Evolutionary conservation across 768 basidiomycete genomes (phyloP).

Genomic region (Leccinum rimulosum): DNA sequence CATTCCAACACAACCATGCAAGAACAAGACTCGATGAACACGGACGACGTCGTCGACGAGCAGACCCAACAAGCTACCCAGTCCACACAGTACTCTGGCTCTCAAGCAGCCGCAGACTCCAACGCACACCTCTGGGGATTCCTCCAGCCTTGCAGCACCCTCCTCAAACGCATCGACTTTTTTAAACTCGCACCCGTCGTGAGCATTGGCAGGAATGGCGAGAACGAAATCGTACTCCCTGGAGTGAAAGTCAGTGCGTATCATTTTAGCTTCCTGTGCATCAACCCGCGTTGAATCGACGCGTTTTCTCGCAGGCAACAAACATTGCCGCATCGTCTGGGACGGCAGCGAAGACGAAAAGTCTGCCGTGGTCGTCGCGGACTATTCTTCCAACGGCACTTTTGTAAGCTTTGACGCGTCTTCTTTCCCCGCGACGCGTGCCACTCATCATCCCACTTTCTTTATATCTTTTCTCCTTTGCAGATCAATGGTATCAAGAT

Average conservation of each 20-base stretch:
- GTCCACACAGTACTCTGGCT: conserved; percentile 36
- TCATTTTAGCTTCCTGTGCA: conserved; percentile 12
- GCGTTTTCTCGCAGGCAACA: conserved; percentile 36
- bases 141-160: conserved; percentile 59
- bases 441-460: conserved; percentile 7
- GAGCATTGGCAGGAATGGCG: conserved; percentile 52
- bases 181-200: conserved; percentile 50
- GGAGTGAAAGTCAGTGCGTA: conserved; percentile 73
- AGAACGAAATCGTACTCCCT: conserved; percentile 55
- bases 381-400: conserved; percentile 45
- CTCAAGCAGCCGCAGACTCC: conserved; percentile 21
- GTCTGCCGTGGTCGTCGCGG: conserved; percentile 34
- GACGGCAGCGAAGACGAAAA: conserved; percentile 32
- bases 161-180: conserved; percentile 58
- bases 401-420: conserved; percentile 32
- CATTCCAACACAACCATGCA: conserved; percentile 14
- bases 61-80: conserved; percentile 41
- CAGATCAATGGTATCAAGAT: conserved; percentile 43
- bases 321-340: conserved; percentile 38
- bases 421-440: conserved; percentile 2
- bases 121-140: conserved; percentile 62
- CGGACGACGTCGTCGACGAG: conserved; percentile 30
- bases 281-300: conserved; percentile 16
- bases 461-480: not conserved
- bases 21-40: conserved; percentile 21